Evolutionary conservation across 192 early-diverging fungal species (phyloP).

Genomic region (Rhizoclosmatium sp.): DNA sequence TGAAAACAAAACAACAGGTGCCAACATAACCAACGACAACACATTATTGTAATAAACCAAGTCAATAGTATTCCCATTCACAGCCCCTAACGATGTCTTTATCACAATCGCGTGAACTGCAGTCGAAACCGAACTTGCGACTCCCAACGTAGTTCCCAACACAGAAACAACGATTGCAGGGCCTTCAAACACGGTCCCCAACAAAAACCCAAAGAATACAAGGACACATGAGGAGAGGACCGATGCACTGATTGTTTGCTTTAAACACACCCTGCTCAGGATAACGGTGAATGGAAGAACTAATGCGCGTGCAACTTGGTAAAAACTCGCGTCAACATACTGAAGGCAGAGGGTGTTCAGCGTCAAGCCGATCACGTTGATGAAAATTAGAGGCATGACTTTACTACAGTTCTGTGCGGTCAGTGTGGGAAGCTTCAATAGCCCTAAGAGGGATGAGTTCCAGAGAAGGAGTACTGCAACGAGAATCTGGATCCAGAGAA

Average conservation of each 20-base stretch:
- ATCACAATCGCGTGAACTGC: conserved; percentile 69
- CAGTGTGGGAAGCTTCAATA: conserved; percentile 51
- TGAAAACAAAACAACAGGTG: conserved; percentile 57
- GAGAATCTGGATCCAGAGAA: conserved; percentile 64
- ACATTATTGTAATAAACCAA: conserved; percentile 72
- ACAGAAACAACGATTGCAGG: background rate
- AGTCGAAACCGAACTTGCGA: conserved; percentile 61
- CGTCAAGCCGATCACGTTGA: conserved; percentile 65
- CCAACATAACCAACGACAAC: conserved; percentile 48
- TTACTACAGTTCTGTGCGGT: conserved; percentile 31
- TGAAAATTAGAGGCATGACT: conserved; percentile 52
- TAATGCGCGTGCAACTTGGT: conserved; percentile 67
- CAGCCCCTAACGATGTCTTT: conserved; percentile 54
- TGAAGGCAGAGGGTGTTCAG: conserved; percentile 66
- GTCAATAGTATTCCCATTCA: conserved; percentile 61
- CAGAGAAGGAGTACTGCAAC: conserved; percentile 60
- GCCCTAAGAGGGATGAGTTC: conserved; percentile 29
- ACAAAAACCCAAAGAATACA: conserved; percentile 62
- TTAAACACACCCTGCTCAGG: conserved; percentile 50
- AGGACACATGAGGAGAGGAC: conserved; percentile 52
- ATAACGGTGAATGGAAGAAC: conserved; percentile 66
- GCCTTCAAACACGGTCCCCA: conserved; percentile 53
- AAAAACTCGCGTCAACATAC: conserved; percentile 67
- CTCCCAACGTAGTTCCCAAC: conserved; percentile 56
- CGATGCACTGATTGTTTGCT: conserved; percentile 41